A percentile compares a stretch with the other conserved stretches of the same genome.
These are phyloP conservation scores for Geotrichum aggregatum DNA, from an alignment of 1,139 yeast species.

Conservation along the genomic window DNA sequence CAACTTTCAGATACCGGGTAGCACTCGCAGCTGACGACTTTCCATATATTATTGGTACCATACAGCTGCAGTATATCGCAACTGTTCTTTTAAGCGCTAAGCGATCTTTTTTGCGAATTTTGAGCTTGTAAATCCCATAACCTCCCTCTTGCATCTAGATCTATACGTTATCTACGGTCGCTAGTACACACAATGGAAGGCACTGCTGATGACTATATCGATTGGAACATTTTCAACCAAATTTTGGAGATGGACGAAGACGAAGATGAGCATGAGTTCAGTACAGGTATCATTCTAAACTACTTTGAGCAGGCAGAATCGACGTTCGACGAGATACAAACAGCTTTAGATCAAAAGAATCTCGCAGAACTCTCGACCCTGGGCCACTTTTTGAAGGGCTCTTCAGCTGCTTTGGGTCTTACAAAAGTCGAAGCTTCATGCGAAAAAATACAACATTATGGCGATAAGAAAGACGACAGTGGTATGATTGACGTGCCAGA, in stretches of 20 bases:
- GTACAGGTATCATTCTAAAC: constrained; percentile 68
- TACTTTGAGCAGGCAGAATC: constrained; percentile 85
- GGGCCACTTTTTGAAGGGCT: constrained; percentile 93
- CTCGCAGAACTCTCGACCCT: constrained; percentile 62
- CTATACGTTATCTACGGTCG: no score
- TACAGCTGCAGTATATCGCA: no score
- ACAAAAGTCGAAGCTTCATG: constrained; percentile 78
- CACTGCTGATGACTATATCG: constrained; percentile 59
- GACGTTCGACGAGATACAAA: constrained; percentile 70
- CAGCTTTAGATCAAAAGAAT: constrained; percentile 47
- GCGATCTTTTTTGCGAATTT: no score
- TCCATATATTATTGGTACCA: no score
- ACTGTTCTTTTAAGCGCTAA: no score
- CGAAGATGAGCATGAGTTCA: constrained; percentile 78
- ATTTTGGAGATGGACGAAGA: constrained; percentile 90
- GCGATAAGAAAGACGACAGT: constrained; percentile 47
- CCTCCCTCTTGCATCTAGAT: no score
- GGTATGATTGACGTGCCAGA: constrained; percentile 35
- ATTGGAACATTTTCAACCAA: constrained; percentile 86
- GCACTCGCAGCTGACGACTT: no score
- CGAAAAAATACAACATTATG: constrained; percentile 89
- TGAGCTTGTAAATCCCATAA: no score
- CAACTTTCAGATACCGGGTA: no score
- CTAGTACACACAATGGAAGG: constrained; percentile 19
- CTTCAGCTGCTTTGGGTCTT: constrained; percentile 91